Percentiles rank a stretch among this genome's conserved stretches.
Evolutionary conservation across 2,329 filamentous ascomycete species (phyloP).

Genomic region (Ustilaginoidea virens): DNA sequence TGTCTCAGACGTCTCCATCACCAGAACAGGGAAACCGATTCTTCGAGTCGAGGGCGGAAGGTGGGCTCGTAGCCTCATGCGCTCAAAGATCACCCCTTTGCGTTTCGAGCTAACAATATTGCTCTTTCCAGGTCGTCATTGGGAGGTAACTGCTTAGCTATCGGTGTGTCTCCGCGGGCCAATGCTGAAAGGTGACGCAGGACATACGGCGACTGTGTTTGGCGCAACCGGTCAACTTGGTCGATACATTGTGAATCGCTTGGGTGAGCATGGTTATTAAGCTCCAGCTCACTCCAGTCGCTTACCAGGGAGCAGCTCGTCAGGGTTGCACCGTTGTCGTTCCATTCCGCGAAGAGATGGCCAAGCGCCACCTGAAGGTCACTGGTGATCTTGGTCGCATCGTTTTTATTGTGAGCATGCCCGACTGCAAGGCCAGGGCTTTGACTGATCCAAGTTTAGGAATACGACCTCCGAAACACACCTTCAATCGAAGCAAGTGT

Average conservation of each 20-base stretch:
- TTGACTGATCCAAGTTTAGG: slow-evolving; percentile 32
- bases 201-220: slow-evolving; percentile 94
- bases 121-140: slow-evolving; percentile 54
- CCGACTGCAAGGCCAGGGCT: background rate
- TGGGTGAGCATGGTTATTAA: slow-evolving; percentile 37
- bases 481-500: slow-evolving; percentile 93
- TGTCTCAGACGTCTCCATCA: slow-evolving; percentile 78
- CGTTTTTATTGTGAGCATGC: slow-evolving; percentile 44
- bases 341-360: slow-evolving; percentile 93
- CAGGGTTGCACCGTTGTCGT: slow-evolving; percentile 90
- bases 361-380: slow-evolving; percentile 91
- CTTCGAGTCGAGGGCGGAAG: slow-evolving; percentile 79
- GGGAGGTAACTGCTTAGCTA: slow-evolving; percentile 61
- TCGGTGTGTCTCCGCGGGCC: slow-evolving; percentile 3
- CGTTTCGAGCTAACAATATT: slow-evolving; percentile 11
- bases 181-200: slow-evolving; percentile 29
- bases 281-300: background rate
- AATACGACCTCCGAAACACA: slow-evolving; percentile 91
- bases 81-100: slow-evolving; percentile 5
- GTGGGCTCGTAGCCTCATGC: slow-evolving; percentile 34
- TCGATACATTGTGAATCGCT: slow-evolving; percentile 91
- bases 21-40: slow-evolving; percentile 90
- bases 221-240: slow-evolving; percentile 92
- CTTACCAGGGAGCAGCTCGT: slow-evolving; percentile 41
- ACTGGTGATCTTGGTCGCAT: slow-evolving; percentile 87